Conservation (phyloP, 1,139 yeast species). For the Eremothecium cymbalariae region DNA sequence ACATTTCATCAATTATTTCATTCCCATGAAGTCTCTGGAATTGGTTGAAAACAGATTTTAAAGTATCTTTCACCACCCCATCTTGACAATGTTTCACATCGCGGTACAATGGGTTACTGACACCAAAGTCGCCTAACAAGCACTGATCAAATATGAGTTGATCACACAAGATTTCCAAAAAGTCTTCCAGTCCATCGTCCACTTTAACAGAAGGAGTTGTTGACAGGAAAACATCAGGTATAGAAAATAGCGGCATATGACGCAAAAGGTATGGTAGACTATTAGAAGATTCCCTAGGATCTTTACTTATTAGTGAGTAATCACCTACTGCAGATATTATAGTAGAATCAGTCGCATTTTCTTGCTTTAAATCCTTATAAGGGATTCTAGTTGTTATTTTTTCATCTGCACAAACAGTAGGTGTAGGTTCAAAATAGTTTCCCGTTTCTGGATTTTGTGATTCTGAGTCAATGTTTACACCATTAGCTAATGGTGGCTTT, state of each 20-base stretch:
- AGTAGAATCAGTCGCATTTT: background rate
- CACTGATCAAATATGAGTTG: slow-evolving; percentile 41
- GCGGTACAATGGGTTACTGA: slow-evolving; percentile 17
- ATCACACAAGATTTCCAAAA: slow-evolving; percentile 33
- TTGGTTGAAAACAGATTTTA: slow-evolving; percentile 17
- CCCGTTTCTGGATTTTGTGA: background rate
- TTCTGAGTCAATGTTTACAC: slow-evolving; percentile 3
- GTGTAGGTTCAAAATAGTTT: background rate
- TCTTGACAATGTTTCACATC: slow-evolving; percentile 16
- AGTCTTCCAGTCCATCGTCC: slow-evolving; percentile 17
- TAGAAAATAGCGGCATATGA: slow-evolving; percentile 50
- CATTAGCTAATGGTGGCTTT: background rate
- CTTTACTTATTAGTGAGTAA: background rate
- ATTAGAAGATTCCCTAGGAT: slow-evolving; percentile 33
- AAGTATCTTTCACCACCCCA: slow-evolving; percentile 20
- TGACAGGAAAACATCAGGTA: slow-evolving; percentile 44
- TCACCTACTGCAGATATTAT: background rate
- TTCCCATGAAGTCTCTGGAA: slow-evolving; percentile 25
- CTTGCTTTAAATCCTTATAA: background rate
- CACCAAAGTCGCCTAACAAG: slow-evolving; percentile 21
- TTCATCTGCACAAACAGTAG: slow-evolving; percentile 1
- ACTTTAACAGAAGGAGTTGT: slow-evolving; percentile 23
- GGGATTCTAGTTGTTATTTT: background rate
- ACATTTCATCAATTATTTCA: slow-evolving; percentile 22
- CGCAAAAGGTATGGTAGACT: slow-evolving; percentile 58